Evolutionary conservation across 441 rosid genomes (phyloP), one percentile per base, ranked within the genome.

Genomic region (Pelargonium fulgidum): DNA sequence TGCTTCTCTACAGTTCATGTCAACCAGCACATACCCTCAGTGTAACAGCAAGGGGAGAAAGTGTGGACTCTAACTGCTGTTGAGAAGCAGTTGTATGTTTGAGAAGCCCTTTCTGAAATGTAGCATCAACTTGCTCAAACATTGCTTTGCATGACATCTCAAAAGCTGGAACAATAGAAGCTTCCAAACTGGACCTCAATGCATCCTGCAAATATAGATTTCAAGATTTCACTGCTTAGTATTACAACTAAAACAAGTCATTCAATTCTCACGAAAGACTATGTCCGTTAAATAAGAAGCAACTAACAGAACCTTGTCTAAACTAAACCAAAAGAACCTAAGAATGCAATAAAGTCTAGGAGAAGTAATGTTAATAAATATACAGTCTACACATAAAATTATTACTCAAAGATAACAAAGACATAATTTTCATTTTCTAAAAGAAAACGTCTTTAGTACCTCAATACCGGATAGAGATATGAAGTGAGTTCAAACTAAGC

Each of bases 121-220:
- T 72, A 22, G 80, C 76, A 77, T 90, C 91, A 66, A 90, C 80
- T 79, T 86, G 91, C 75, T 86, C 89, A 67, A 90, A 90, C 93
- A 88, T 81, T 24, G 89, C 78, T 80, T 90, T 86, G 86, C 93
- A 90, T 65, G 93, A 85, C 81, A 82, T 66, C 82, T 90, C 91
- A 79, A 90, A 90, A 20, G 91, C 91, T 26, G 93, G 96, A 76
- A 90, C 78, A 56, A 90, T 64, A 52, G 90, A 85, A 77, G 86
- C 78, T 80, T 90, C 93, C 79, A 90, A 69, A 68, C 79, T 75
- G 77, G 93, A 81, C 74, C 86, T 85, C 68, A 90, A 72, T 48
- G 86, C 80, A 73, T 89, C 93, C 96, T 89, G 83, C 78, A 73
- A 59, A 70, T 65, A 69, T 66, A 67, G 63, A 59, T 17, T 5